These are phyloP conservation scores for Phellopilus nigrolimitatus DNA, from an alignment of 1,284 basidiomycete species.

Conservation along the genomic window DNA sequence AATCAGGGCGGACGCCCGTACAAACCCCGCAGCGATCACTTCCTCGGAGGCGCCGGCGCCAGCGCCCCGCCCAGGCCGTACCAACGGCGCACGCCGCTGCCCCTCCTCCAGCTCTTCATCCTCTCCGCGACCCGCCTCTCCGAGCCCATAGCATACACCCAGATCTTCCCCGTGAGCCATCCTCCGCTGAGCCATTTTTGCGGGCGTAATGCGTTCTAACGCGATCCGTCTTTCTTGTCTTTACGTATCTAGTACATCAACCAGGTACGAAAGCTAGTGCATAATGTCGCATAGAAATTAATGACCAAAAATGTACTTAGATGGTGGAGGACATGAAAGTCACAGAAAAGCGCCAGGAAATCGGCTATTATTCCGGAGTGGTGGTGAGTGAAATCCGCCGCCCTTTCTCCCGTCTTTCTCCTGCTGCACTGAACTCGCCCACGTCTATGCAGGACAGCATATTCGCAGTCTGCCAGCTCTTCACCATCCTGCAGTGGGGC, in stretches of 20 bases:
- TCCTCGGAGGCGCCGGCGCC: constrained; percentile 20
- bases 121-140: constrained; percentile 25
- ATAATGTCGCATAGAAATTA: neutral
- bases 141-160: constrained; percentile 28
- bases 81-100: constrained; percentile 24
- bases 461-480: constrained; percentile 28
- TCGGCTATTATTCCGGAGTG: constrained; percentile 29
- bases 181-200: neutral
- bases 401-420: neutral
- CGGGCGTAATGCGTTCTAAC: neutral
- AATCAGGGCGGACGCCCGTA: neutral
- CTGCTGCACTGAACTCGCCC: neutral
- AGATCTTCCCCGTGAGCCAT: constrained; percentile 19
- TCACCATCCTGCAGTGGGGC: constrained; percentile 28
- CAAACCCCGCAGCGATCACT: constrained; percentile 9
- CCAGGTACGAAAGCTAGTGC: constrained; percentile 12
- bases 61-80: constrained; percentile 24
- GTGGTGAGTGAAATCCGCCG: constrained; percentile 21
- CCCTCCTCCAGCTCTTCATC: constrained; percentile 24
- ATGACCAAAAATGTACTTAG: neutral
- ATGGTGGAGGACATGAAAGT: constrained; percentile 28
- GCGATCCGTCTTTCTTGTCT: neutral
- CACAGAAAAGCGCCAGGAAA: constrained; percentile 24
- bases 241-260: constrained; percentile 25
- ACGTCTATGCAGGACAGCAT: constrained; percentile 24